phyloP scores from a whole-genome alignment of 768 basidiomycete genomes.

The Russula ochroleuca region DNA sequence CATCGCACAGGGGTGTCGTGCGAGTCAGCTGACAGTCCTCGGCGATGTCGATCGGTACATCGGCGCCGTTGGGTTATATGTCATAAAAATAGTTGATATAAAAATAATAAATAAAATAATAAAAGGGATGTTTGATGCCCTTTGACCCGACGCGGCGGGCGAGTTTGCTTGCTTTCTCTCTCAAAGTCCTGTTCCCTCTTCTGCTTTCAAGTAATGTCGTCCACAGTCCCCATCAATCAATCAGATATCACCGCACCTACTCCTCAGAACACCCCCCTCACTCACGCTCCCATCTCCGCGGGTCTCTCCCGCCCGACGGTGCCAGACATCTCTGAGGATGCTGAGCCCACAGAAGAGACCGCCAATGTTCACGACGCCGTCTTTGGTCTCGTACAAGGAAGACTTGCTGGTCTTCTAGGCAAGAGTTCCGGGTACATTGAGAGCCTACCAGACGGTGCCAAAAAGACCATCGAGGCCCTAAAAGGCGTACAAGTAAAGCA shows the following conservation, averaged over 20 bases:
- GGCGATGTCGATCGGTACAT: background rate
- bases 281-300: conserved; percentile 70
- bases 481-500: conserved; percentile 94
- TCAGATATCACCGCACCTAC: conserved; percentile 77
- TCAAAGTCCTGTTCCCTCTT: background rate
- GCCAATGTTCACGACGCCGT: conserved; percentile 59
- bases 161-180: background rate
- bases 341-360: conserved; percentile 62
- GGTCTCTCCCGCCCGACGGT: conserved; percentile 85
- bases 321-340: conserved; percentile 82
- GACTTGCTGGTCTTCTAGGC: conserved; percentile 80
- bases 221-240: conserved; percentile 57
- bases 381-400: conserved; percentile 83
- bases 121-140: background rate
- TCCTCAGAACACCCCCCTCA: conserved; percentile 88
- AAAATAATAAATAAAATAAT: background rate
- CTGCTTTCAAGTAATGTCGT: conserved; percentile 49
- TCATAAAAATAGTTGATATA: background rate
- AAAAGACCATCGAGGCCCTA: conserved; percentile 82
- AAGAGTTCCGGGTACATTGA: conserved; percentile 95
- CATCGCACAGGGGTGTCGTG: conserved; percentile 36
- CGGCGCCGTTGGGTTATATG: background rate
- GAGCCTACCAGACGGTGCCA: conserved; percentile 72
- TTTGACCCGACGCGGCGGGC: background rate
- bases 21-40: background rate